phyloP scores from a whole-genome alignment of 495 filamentous ascomycete species.

The Tricharina praecox region DNA sequence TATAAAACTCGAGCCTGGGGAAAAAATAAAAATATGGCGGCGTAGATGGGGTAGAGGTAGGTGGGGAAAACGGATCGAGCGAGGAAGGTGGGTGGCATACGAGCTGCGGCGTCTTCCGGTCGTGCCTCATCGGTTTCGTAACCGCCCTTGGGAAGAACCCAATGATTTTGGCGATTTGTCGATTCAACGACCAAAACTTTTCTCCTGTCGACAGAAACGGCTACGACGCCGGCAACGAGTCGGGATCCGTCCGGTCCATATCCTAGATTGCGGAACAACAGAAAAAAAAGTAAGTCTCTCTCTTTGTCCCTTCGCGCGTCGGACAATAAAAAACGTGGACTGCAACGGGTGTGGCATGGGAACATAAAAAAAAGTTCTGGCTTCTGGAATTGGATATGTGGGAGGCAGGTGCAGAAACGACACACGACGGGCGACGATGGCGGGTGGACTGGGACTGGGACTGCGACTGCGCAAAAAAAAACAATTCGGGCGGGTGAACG shows the following conservation, averaged over 20 bases:
- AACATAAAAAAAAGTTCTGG: neutral
- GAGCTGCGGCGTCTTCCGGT: slow-evolving; percentile 43
- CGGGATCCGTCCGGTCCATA: slow-evolving; percentile 85
- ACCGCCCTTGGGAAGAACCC: slow-evolving; percentile 94
- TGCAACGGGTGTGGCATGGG: too few relatives aligned
- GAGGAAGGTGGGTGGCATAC: slow-evolving; percentile 11
- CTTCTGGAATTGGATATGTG: neutral
- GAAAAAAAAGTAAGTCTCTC: slow-evolving; percentile 5
- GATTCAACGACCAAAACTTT: slow-evolving; percentile 88
- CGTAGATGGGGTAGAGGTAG: neutral
- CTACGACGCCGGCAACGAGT: slow-evolving; percentile 87
- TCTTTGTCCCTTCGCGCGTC: neutral
- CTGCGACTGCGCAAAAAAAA: too few relatives aligned
- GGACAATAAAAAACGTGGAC: neutral
- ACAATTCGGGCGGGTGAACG: slow-evolving; percentile 1
- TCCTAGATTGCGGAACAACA: slow-evolving; percentile 37
- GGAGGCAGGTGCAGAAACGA: neutral
- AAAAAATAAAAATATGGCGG: slow-evolving; percentile 2
- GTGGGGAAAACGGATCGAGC: too few relatives aligned
- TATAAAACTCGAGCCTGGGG: neutral
- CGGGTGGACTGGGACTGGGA: too few relatives aligned
- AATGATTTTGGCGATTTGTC: slow-evolving; percentile 59
- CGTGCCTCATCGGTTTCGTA: slow-evolving; percentile 86
- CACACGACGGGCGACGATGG: too few relatives aligned
- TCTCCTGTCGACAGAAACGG: slow-evolving; percentile 54